Evolutionary conservation across 1,139 yeast genomes (phyloP).

Genomic region (Suhomyces yuchorum): DNA sequence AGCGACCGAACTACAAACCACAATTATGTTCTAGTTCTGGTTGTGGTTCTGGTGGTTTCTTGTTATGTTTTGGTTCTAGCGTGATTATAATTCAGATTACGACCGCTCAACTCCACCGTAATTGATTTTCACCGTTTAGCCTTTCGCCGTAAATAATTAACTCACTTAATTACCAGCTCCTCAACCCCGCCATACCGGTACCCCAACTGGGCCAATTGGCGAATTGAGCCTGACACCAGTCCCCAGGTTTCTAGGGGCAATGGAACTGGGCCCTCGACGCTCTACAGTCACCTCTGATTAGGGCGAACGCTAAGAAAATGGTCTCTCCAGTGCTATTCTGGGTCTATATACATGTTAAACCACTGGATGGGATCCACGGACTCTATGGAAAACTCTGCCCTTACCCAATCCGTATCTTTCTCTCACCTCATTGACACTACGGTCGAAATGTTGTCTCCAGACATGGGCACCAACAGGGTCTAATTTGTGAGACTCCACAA

Average conservation of each 20-base stretch:
- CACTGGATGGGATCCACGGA: slow-evolving; percentile 36
- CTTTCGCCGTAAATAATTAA: no score
- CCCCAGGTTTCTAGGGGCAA: no score
- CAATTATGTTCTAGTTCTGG: no score
- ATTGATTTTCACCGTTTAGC: no score
- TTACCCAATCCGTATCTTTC: slow-evolving; percentile 66
- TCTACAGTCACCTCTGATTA: no score
- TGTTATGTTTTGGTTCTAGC: neutral
- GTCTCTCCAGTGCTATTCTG: neutral
- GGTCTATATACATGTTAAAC: slow-evolving; percentile 10
- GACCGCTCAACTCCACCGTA: neutral
- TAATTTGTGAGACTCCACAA: slow-evolving; percentile 56
- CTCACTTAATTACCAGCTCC: no score
- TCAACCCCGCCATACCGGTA: no score
- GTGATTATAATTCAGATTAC: neutral
- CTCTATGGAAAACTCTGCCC: slow-evolving; percentile 74
- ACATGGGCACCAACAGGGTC: slow-evolving; percentile 87
- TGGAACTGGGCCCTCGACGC: no score
- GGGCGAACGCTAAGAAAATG: no score
- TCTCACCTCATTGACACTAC: slow-evolving; percentile 69
- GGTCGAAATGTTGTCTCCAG: slow-evolving; percentile 87
- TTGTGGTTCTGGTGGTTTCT: no score
- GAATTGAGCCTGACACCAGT: no score
- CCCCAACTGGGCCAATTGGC: no score
- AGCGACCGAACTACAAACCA: neutral